Evolutionary conservation across 139 green algal species (phyloP).

Genomic region (Asterochloris erici): DNA sequence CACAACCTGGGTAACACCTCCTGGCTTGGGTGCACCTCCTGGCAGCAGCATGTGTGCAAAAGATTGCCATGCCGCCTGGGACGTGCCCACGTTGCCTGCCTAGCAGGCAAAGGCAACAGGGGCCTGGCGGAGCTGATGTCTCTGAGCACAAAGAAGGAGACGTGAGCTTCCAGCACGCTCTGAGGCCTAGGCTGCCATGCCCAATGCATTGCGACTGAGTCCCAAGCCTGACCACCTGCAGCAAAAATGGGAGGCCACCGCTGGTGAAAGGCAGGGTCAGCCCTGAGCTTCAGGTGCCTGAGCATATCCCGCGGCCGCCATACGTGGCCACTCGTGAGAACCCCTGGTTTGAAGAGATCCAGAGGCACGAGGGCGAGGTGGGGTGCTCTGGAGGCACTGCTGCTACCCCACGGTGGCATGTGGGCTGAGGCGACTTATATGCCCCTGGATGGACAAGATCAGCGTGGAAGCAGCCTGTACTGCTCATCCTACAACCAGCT

Average conservation of each 20-base stretch:
- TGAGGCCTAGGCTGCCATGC: background rate
- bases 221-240: background rate
- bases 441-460: background rate
- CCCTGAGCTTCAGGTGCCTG: slow-evolving; percentile 54
- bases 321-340: slow-evolving; percentile 68
- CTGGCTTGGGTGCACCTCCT: too few species aligned
- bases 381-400: background rate
- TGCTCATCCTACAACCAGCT: background rate
- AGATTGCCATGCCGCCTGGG: too few species aligned
- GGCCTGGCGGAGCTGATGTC: slow-evolving; percentile 11
- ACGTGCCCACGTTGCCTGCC: too few species aligned
- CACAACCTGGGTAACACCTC: too few species aligned
- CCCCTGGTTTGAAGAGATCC: slow-evolving; percentile 49
- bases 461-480: background rate
- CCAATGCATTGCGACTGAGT: background rate
- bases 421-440: background rate
- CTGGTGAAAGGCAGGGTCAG: slow-evolving; percentile 47
- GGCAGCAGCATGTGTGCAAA: too few species aligned
- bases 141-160: slow-evolving; percentile 4
- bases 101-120: background rate
- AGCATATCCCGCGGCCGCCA: slow-evolving; percentile 63
- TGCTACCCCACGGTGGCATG: background rate
- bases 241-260: background rate
- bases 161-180: background rate
- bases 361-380: slow-evolving; percentile 59